Conservation (phyloP, 441 rosid species). For the Geranium incanum region DNA sequence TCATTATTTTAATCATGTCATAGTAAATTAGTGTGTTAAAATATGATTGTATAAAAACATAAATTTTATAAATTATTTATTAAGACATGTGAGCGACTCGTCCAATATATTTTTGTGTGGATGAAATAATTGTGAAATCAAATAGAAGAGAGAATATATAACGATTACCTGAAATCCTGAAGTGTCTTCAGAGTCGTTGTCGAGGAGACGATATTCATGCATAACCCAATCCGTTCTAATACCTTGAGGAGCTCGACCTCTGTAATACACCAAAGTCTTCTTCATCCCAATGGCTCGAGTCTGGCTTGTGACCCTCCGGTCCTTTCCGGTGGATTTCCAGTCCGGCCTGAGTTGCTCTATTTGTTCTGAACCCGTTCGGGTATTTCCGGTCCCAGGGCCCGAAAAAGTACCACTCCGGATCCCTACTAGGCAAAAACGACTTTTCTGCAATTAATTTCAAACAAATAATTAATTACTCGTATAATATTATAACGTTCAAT, state of each 20-base stretch:
- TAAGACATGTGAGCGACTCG: too few relatives aligned
- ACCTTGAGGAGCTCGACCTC: constrained; percentile 90
- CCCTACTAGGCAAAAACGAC: constrained; percentile 83
- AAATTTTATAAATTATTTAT: too few relatives aligned
- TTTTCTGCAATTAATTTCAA: constrained; percentile 45
- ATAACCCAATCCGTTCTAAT: constrained; percentile 83
- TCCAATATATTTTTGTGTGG: too few relatives aligned
- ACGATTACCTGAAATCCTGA: constrained; percentile 60
- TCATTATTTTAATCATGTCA: too few relatives aligned
- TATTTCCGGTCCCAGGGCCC: constrained; percentile 55
- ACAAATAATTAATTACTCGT: not conserved
- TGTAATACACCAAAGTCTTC: constrained; percentile 79
- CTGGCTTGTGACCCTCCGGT: constrained; percentile 54
- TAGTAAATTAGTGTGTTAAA: too few relatives aligned
- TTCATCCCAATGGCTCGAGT: constrained; percentile 83
- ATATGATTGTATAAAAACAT: too few relatives aligned
- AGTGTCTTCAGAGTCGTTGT: constrained; percentile 67
- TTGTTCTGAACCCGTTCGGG: constrained; percentile 83
- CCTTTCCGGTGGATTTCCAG: constrained; percentile 92
- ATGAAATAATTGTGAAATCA: not conserved
- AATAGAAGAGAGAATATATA: too few relatives aligned
- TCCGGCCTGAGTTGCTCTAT: constrained; percentile 80
- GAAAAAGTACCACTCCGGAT: constrained; percentile 89
- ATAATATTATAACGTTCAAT: too few relatives aligned
- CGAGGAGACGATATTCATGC: constrained; percentile 90